These are phyloP conservation scores for Pseudogymnoascus verrucosus DNA, from an alignment of 2,329 filamentous ascomycete species.

Conservation along the genomic window DNA sequence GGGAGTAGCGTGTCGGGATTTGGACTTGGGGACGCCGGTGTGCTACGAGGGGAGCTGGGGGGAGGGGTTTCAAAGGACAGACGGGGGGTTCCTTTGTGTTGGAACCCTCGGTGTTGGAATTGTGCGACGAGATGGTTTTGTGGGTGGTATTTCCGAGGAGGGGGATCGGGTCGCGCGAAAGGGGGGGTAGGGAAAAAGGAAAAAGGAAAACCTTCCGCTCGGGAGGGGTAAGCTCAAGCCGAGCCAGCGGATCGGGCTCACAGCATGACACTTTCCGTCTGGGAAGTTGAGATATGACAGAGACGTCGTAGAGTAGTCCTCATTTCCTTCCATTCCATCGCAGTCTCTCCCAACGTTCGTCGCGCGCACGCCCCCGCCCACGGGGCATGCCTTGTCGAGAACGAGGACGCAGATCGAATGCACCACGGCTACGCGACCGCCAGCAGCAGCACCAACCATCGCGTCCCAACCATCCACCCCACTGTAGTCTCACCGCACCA, in stretches of 20 bases:
- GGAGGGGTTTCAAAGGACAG: not conserved
- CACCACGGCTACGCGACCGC: not conserved
- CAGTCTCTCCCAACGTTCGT: not conserved
- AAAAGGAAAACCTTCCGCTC: not conserved
- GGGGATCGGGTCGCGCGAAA: too few relatives aligned
- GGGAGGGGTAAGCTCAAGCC: not conserved
- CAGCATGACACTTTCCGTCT: not conserved
- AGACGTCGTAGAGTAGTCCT: not conserved
- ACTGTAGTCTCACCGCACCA: not conserved
- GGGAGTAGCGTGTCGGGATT: not conserved
- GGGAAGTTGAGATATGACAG: not conserved
- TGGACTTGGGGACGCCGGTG: not conserved
- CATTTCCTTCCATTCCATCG: not conserved
- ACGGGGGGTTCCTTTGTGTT: not conserved
- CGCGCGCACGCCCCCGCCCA: not conserved
- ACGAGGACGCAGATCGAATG: not conserved
- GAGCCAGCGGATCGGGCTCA: not conserved
- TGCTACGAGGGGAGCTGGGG: not conserved
- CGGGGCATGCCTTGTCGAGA: not conserved
- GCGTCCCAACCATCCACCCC: not conserved
- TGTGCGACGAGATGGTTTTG: not conserved
- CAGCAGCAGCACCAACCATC: not conserved
- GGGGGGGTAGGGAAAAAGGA: not conserved
- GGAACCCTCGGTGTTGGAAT: not conserved
- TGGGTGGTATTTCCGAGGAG: not conserved